phyloP scores from a whole-genome alignment of 306 rosid genomes.

The Coriaria nepalensis region DNA sequence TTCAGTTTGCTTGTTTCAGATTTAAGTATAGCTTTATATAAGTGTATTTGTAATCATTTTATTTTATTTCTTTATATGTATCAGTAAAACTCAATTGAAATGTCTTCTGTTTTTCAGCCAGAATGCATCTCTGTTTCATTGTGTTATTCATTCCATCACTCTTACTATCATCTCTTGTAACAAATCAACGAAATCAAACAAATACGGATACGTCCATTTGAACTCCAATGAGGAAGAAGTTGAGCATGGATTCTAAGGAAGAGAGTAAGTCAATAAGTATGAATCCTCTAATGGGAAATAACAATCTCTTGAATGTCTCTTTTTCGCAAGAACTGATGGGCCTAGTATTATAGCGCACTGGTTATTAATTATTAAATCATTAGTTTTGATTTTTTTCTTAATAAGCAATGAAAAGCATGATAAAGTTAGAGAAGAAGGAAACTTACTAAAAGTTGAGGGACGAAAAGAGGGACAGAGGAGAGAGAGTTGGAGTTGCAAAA shows the following conservation, averaged over 20 bases:
- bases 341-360: conserved; percentile 30
- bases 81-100: too few relatives aligned
- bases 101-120: too few relatives aligned
- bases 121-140: too few relatives aligned
- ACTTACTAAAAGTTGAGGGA: conserved; percentile 22
- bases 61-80: too few relatives aligned
- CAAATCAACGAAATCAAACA: too few relatives aligned
- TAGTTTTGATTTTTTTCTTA: not conserved
- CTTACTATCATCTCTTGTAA: too few relatives aligned
- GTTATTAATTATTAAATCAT: not conserved
- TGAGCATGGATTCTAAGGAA: conserved; percentile 15
- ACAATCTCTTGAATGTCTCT: not conserved
- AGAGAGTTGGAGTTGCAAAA: conserved; percentile 16
- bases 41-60: too few relatives aligned
- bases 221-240: conserved; percentile 26
- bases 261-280: conserved; percentile 18
- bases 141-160: too few relatives aligned
- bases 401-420: not conserved
- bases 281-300: conserved; percentile 24
- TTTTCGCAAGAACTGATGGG: conserved; percentile 18
- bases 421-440: not conserved
- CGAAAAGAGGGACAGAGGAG: conserved; percentile 17
- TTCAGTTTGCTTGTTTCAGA: too few relatives aligned
- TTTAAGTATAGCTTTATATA: too few relatives aligned
- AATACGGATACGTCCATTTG: conserved; percentile 19